Conservation (phyloP, 345 rosid species). For the Linum tenue region DNA sequence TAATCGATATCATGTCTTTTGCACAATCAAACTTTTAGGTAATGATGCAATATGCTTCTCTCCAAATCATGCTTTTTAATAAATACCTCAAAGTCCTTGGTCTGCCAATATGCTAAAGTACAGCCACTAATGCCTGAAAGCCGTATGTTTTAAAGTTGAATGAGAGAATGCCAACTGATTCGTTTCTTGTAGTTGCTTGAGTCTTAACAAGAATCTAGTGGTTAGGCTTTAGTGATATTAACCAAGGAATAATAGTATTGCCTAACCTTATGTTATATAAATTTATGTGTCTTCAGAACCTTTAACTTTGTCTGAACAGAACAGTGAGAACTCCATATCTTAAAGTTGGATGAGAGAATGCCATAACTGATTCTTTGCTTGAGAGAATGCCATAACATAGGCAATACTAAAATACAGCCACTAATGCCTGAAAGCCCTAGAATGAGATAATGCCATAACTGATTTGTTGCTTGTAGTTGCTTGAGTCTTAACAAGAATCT, state of each 20-base stretch:
- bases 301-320: no score
- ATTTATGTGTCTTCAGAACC: no score
- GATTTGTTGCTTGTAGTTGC: no score
- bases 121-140: background rate
- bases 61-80: background rate
- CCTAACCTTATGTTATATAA: no score
- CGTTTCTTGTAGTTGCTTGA: no score
- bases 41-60: background rate
- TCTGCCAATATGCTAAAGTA: background rate
- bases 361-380: no score
- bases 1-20: background rate
- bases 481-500: no score
- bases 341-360: background rate
- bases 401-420: background rate
- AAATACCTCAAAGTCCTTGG: background rate
- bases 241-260: no score
- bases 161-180: background rate
- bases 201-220: no score
- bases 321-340: no score
- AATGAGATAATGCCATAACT: background rate
- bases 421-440: background rate
- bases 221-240: no score
- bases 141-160: background rate
- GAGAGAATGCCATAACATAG: no score
- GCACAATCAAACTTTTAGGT: background rate